These are phyloP conservation scores for Podosphaera aphanis DNA, from an alignment of 2,329 filamentous ascomycete species.

Conservation along the genomic window DNA sequence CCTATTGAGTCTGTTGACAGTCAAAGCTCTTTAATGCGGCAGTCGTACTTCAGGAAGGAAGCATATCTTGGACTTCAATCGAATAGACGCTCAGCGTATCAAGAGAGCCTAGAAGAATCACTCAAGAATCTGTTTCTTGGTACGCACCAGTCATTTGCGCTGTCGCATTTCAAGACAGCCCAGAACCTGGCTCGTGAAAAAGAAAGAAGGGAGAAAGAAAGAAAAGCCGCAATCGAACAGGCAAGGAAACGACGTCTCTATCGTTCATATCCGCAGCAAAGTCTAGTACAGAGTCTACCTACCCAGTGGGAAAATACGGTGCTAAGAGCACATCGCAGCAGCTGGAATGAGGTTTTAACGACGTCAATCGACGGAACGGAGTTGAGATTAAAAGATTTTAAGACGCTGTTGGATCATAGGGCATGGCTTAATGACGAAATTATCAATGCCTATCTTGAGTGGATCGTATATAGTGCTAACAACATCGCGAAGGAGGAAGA, in stretches of 20 bases:
- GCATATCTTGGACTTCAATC: neutral
- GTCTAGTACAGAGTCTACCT: slow-evolving; percentile 14
- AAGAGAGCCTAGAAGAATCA: neutral
- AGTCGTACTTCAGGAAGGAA: neutral
- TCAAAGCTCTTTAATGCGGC: neutral
- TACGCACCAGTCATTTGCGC: neutral
- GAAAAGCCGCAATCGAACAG: slow-evolving; percentile 5
- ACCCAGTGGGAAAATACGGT: slow-evolving; percentile 19
- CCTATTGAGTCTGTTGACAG: neutral
- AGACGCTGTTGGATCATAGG: slow-evolving; percentile 29
- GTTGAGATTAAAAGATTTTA: slow-evolving; percentile 35
- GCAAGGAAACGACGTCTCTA: slow-evolving; percentile 10
- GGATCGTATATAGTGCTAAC: slow-evolving; percentile 36
- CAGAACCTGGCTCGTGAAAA: neutral
- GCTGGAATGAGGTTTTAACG: slow-evolving; percentile 17
- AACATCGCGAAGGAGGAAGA: slow-evolving; percentile 24
- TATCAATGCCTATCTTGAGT: slow-evolving; percentile 41
- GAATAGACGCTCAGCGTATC: neutral
- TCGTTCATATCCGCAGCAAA: slow-evolving; percentile 8
- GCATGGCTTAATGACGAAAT: slow-evolving; percentile 60
- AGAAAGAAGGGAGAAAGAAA: slow-evolving; percentile 5
- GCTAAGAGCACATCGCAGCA: slow-evolving; percentile 12
- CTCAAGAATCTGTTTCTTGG: neutral
- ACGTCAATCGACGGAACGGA: slow-evolving; percentile 26
- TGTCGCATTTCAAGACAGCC: neutral